A percentile compares a stretch with the other conserved stretches of the same genome.
Conservation (phyloP, 2,329 filamentous ascomycete species). For the Aspergillus transmontanensis region DNA sequence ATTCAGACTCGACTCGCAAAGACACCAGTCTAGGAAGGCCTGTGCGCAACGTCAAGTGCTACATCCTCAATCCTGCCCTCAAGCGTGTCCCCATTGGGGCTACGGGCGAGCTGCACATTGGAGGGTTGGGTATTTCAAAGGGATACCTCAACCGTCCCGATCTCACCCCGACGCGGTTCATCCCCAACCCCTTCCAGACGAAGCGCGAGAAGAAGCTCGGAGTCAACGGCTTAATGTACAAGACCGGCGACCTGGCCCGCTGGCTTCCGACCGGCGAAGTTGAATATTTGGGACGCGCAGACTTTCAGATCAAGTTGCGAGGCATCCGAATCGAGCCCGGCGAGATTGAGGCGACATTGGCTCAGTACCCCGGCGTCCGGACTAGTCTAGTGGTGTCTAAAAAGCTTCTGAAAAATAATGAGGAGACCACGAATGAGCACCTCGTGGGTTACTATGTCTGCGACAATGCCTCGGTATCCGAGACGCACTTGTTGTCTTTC, state of each 20-base stretch:
- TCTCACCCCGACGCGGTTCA: slow-evolving; percentile 14
- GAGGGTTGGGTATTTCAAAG: neutral
- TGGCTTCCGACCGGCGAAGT: slow-evolving; percentile 20
- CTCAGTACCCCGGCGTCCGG: neutral
- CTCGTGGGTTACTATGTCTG: neutral
- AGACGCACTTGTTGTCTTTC: neutral
- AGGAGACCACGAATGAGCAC: neutral
- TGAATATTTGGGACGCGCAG: slow-evolving; percentile 55
- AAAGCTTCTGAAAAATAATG: neutral
- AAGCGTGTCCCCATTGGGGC: neutral
- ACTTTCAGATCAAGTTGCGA: slow-evolving; percentile 63
- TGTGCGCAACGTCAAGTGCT: neutral
- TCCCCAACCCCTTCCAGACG: neutral
- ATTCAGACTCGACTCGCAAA: neutral
- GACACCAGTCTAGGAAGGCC: neutral
- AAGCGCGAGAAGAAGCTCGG: neutral
- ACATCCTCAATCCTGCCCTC: neutral
- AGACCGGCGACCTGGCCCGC: slow-evolving; percentile 25
- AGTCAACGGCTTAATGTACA: slow-evolving; percentile 11
- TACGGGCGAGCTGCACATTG: neutral
- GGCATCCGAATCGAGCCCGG: slow-evolving; percentile 63
- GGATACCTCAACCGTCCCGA: slow-evolving; percentile 22
- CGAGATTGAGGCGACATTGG: slow-evolving; percentile 28
- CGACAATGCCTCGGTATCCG: neutral
- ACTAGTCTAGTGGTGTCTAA: neutral